phyloP scores from a whole-genome alignment of 208 protist species.

The Leishmania amazonensis region DNA sequence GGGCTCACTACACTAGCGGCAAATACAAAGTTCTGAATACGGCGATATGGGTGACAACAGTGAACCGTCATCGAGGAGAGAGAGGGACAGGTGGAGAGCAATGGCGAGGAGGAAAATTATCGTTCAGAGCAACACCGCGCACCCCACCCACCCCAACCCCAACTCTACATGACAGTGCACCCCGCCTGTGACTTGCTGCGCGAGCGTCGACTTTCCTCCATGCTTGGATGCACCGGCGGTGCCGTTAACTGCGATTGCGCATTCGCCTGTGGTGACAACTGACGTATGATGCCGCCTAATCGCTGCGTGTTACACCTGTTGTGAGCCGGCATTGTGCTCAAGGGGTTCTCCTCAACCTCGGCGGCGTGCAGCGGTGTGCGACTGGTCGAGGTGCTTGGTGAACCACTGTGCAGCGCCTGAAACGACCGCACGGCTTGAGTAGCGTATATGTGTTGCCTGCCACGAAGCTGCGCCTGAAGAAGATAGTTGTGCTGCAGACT shows the following conservation, averaged over 20 bases:
- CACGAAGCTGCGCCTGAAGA: slow-evolving; percentile 18
- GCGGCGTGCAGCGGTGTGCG: background rate
- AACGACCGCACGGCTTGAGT: background rate
- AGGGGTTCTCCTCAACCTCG: background rate
- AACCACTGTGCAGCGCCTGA: background rate
- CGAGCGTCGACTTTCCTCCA: background rate
- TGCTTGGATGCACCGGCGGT: background rate
- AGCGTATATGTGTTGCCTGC: background rate
- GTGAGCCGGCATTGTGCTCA: background rate
- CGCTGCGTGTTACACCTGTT: background rate
- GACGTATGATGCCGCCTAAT: background rate
- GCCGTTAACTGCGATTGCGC: background rate
- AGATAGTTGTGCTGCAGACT: slow-evolving; percentile 40
- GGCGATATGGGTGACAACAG: background rate
- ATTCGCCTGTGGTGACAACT: background rate
- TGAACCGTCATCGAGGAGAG: background rate
- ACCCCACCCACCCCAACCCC: background rate
- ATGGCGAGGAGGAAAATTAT: background rate
- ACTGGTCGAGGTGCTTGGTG: background rate
- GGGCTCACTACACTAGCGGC: background rate
- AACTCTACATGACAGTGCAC: slow-evolving; percentile 1
- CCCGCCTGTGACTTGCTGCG: background rate
- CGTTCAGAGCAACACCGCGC: background rate
- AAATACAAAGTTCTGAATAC: background rate
- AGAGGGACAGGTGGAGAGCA: background rate